Conservation (phyloP, 2,329 filamentous ascomycete genomes). For the Cercospora citrullina region DNA sequence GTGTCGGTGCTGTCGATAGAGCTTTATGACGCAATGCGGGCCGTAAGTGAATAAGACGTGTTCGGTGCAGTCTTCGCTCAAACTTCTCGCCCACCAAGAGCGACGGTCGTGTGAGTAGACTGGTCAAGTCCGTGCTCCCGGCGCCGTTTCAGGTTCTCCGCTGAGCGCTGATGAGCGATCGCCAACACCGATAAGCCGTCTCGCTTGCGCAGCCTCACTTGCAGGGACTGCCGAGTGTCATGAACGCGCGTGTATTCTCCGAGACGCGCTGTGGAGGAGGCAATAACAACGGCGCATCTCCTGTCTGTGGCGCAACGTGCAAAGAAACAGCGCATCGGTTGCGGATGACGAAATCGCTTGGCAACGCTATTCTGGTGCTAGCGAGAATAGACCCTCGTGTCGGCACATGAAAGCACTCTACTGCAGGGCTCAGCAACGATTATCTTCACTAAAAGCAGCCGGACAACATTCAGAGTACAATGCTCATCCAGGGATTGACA, state of each 20-base stretch:
- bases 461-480: not conserved
- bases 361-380: constrained; percentile 5
- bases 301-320: constrained; percentile 4
- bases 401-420: not conserved
- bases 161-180: not conserved
- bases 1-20: not conserved
- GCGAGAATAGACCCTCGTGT: not conserved
- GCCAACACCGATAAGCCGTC: not conserved
- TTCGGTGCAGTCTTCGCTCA: constrained; percentile 9
- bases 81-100: constrained; percentile 6
- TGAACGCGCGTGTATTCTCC: not conserved
- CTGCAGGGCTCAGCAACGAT: not conserved
- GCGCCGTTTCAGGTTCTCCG: constrained; percentile 6
- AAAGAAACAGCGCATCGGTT: not conserved
- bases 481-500: not conserved
- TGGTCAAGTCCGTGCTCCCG: not conserved
- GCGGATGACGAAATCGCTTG: constrained; percentile 7
- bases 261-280: not conserved
- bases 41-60: constrained; percentile 12
- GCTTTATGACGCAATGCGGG: constrained; percentile 16
- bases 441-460: not conserved
- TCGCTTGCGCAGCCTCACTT: not conserved
- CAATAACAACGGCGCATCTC: not conserved
- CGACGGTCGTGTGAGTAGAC: constrained; percentile 10
- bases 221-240: not conserved